Base-by-base conservation (phyloP, 225 moss, liverwort and hornwort species). In the Physcomitrellopsis africana region DNA sequence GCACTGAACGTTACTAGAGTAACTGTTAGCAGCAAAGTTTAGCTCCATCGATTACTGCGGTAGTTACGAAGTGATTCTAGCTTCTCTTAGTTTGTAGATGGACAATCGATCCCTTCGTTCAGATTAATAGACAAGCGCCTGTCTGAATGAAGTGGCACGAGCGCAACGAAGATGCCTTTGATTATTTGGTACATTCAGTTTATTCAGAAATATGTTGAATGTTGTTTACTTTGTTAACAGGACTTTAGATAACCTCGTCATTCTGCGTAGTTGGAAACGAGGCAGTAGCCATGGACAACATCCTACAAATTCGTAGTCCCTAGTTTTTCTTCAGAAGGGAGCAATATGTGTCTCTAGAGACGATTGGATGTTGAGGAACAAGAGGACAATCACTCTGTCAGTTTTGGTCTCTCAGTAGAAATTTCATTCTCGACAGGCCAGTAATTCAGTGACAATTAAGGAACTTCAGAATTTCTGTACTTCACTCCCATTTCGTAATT, bases 391-490 rank as follows among this genome's bases (percentile, higher is more conserved):
- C 37, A 13, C 29, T 37, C 32, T 71, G 58, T 75, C 75, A 74
- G 81, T 65, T 72, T 81, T 62, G 63, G 32, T 37, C 7, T 78
- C 71, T 29, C 71, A 55, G 11, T 9, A 56, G 46, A 72, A 76
- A 67, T 71, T 71, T 51, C 51, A 60, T 37, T 61, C 60, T 61
- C 54, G 70, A 49, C 49, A 62, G 71, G 42, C 71, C 13, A 62
- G 67, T 43, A 29, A 67, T 41, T 69, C 45, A 68, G 68, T 44
- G 58, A 76, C 20, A 67, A 76, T 51, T 51, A 51, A 29, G 66
- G 56, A 43, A 56, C 63, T 57, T 57, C 26, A 44, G 72, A 51
- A 45, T 57, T n/a, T 11, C 27, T 59, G 45, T 53, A 23, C 23
- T 79, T 71, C 12, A 37, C 58, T 43, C 44, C 69, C 37, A 19